Evolutionary conservation across 1,284 basidiomycete genomes (phyloP).

Genomic region (Agaricales sp.): DNA sequence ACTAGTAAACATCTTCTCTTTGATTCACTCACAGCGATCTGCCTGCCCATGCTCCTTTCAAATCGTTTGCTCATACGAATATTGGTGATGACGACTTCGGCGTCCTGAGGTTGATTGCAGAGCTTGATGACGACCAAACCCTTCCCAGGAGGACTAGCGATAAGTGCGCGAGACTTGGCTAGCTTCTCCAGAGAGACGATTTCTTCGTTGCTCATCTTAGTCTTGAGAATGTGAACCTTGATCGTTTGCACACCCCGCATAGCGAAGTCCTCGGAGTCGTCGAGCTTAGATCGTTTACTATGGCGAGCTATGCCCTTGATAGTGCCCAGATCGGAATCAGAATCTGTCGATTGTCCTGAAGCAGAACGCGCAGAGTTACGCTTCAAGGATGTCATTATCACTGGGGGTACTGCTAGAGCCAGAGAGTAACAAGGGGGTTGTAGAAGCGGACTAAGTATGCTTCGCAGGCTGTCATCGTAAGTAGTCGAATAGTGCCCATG

Average conservation of each 20-base stretch:
- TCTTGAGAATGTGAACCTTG: slow-evolving; percentile 45
- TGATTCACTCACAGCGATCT: slow-evolving; percentile 46
- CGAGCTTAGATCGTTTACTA: background rate
- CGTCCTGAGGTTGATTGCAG: slow-evolving; percentile 31
- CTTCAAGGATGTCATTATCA: background rate
- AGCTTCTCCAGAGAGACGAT: slow-evolving; percentile 37
- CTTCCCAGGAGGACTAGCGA: slow-evolving; percentile 7
- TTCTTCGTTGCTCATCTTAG: slow-evolving; percentile 37
- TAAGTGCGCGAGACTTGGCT: slow-evolving; percentile 27
- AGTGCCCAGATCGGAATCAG: background rate
- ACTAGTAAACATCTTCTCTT: background rate
- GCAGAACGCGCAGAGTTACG: background rate
- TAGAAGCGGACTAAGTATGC: too few relatives aligned
- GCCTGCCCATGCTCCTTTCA: slow-evolving; percentile 57
- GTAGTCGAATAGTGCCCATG: too few relatives aligned
- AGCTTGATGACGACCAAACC: slow-evolving; percentile 23
- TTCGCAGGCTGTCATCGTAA: too few relatives aligned
- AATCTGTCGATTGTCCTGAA: too few relatives aligned
- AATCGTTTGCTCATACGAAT: slow-evolving; percentile 55
- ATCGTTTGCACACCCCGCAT: slow-evolving; percentile 8
- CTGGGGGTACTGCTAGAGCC: background rate
- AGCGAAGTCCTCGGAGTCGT: background rate
- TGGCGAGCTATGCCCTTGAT: background rate
- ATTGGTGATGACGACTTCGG: slow-evolving; percentile 56
- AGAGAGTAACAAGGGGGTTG: too few relatives aligned